Evolutionary conservation across 805 yeast genomes (phyloP).

Genomic region (Pichia cabralensis): DNA sequence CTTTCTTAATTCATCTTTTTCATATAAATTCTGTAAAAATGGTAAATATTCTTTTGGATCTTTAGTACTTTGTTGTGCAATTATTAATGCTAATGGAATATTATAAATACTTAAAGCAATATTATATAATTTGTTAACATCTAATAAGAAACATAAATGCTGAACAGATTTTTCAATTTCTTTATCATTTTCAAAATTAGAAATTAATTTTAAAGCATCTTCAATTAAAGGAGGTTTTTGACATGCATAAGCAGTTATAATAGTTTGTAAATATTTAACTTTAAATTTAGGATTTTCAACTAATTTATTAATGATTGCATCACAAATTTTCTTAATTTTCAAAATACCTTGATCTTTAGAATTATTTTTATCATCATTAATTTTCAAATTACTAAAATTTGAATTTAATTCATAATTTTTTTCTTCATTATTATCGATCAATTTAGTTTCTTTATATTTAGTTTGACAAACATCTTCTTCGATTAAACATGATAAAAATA

Average conservation of each 20-base stretch:
- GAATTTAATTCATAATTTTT: neutral
- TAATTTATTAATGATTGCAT: conserved; percentile 51
- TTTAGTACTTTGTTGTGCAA: conserved; percentile 95
- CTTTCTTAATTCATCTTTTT: conserved; percentile 54
- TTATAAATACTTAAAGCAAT: conserved; percentile 77
- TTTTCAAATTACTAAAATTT: no score
- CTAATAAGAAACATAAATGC: conserved; percentile 85
- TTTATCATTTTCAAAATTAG: conserved; percentile 36
- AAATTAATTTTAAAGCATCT: conserved; percentile 61
- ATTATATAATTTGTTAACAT: conserved; percentile 72
- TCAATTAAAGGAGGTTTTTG: conserved; percentile 78
- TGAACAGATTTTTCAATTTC: conserved; percentile 55
- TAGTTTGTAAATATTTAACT: conserved; percentile 57
- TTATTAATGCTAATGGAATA: conserved; percentile 63
- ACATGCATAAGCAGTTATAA: conserved; percentile 87
- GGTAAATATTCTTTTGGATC: conserved; percentile 97
- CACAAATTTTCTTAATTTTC: conserved; percentile 72
- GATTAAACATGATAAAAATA: conserved; percentile 76
- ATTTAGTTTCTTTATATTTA: conserved; percentile 68
- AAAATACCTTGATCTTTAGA: conserved; percentile 16
- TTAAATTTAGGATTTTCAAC: conserved; percentile 36
- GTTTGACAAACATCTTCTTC: conserved; percentile 80
- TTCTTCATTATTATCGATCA: conserved; percentile 6
- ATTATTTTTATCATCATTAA: conserved; percentile 4
- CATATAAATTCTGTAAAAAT: conserved; percentile 71